A percentile compares a stretch with the other conserved stretches of the same genome.
These are phyloP conservation scores for Yarrowia sp. DNA, from an alignment of 805 yeast species.

Conservation along the genomic window DNA sequence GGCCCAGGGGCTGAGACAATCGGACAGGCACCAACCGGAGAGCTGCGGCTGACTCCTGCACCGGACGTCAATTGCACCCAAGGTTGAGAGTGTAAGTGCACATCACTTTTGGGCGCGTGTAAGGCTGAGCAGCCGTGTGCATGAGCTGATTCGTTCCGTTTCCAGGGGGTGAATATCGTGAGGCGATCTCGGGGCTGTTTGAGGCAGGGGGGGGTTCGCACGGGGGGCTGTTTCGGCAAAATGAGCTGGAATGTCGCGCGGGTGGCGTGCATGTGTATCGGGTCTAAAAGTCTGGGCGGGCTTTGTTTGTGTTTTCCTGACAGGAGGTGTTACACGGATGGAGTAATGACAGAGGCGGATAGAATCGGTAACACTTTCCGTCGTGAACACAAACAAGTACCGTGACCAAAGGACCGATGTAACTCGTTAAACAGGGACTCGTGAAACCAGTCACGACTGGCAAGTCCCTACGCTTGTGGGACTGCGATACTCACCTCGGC, in stretches of 20 bases:
- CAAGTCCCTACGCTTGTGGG: too few relatives aligned
- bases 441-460: too few relatives aligned
- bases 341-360: too few relatives aligned
- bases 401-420: too few relatives aligned
- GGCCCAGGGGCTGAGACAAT: background rate
- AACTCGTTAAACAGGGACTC: too few relatives aligned
- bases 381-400: too few relatives aligned
- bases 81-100: conserved; percentile 13
- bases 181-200: background rate
- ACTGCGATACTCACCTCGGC: conserved; percentile 25
- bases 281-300: background rate
- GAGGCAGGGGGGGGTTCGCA: background rate
- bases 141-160: conserved; percentile 13
- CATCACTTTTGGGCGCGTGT: conserved; percentile 4
- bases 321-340: too few relatives aligned
- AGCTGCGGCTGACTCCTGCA: conserved; percentile 35
- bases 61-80: conserved; percentile 8
- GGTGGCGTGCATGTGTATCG: conserved; percentile 1
- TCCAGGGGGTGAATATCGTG: background rate
- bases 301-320: background rate
- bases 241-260: background rate
- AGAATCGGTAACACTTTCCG: too few relatives aligned
- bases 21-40: background rate
- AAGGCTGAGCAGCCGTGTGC: conserved; percentile 36
- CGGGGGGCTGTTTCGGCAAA: background rate